Evolutionary conservation across 768 basidiomycete genomes (phyloP).

Genomic region (Exidia glandulosa): DNA sequence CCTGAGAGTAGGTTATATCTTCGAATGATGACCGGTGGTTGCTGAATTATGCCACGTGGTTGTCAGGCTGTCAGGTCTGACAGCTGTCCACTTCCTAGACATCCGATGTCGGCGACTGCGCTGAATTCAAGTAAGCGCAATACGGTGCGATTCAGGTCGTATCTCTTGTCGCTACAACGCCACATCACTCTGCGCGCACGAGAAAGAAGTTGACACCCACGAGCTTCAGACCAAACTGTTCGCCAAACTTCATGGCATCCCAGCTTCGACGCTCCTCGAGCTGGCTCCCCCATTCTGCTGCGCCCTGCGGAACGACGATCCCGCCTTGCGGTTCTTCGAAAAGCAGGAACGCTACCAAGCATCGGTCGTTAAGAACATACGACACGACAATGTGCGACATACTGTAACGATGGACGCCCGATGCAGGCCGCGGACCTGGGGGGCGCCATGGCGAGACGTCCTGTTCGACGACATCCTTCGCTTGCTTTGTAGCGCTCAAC

Average conservation of each 20-base stretch:
- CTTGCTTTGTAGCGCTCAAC: neutral
- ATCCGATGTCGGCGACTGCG: too few species aligned
- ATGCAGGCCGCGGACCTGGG: constrained; percentile 43
- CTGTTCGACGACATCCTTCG: neutral
- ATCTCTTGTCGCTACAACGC: too few species aligned
- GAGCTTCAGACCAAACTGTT: constrained; percentile 38
- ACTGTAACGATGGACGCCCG: constrained; percentile 52
- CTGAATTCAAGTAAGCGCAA: too few species aligned
- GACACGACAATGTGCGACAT: constrained; percentile 10
- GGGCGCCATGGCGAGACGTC: constrained; percentile 40
- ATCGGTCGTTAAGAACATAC: neutral
- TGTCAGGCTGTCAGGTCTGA: too few species aligned
- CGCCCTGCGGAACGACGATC: constrained; percentile 32
- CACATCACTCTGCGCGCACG: too few species aligned
- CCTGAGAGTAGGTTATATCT: too few species aligned
- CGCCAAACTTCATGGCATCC: constrained; percentile 44
- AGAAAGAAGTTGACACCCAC: constrained; percentile 51
- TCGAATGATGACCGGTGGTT: too few species aligned
- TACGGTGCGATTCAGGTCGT: too few species aligned
- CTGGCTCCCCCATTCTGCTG: constrained; percentile 34
- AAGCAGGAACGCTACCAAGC: constrained; percentile 40
- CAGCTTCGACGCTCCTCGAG: constrained; percentile 39
- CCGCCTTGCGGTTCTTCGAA: constrained; percentile 43
- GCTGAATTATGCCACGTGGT: too few species aligned
- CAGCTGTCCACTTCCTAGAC: too few species aligned